phyloP scores from a whole-genome alignment of 2,329 filamentous ascomycete species.

The Laburnicola sp. region DNA sequence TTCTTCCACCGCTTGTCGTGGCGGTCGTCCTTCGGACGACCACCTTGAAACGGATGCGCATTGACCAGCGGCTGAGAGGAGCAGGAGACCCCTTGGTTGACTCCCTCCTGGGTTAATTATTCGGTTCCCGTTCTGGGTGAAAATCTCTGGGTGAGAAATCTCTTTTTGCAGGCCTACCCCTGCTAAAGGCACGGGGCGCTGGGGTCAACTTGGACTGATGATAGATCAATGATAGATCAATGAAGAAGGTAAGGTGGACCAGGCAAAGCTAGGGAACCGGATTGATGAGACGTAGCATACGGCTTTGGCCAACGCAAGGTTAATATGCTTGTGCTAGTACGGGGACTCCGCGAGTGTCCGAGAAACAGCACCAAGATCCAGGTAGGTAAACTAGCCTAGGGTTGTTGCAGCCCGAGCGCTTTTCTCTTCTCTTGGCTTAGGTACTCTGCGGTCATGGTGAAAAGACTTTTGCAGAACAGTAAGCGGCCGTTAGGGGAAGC shows the following conservation, averaged over 20 bases:
- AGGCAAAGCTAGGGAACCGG: too few relatives aligned
- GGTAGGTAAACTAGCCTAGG: too few relatives aligned
- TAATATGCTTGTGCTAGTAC: too few relatives aligned
- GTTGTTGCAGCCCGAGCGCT: too few relatives aligned
- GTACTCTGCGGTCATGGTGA: too few relatives aligned
- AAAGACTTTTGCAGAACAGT: too few relatives aligned
- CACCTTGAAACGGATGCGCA: slow-evolving; percentile 36
- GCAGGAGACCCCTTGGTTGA: slow-evolving; percentile 8
- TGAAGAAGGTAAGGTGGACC: background rate
- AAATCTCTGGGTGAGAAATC: slow-evolving; percentile 1
- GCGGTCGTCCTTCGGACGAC: slow-evolving; percentile 35
- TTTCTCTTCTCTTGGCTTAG: too few relatives aligned
- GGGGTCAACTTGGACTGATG: slow-evolving; percentile 2
- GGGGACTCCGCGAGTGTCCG: too few relatives aligned
- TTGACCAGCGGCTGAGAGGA: slow-evolving; percentile 26
- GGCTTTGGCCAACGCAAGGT: too few relatives aligned
- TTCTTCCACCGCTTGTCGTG: slow-evolving; percentile 29
- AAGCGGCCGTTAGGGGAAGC: too few relatives aligned
- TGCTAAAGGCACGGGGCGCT: slow-evolving; percentile 4
- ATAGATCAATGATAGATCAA: background rate
- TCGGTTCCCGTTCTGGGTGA: slow-evolving; percentile 18
- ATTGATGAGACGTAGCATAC: background rate
- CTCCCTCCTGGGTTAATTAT: slow-evolving; percentile 10
- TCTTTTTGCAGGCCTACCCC: slow-evolving; percentile 1
- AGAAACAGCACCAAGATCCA: too few relatives aligned